Conservation (phyloP, 768 basidiomycete genomes). For the Tulasnella sp. region DNA sequence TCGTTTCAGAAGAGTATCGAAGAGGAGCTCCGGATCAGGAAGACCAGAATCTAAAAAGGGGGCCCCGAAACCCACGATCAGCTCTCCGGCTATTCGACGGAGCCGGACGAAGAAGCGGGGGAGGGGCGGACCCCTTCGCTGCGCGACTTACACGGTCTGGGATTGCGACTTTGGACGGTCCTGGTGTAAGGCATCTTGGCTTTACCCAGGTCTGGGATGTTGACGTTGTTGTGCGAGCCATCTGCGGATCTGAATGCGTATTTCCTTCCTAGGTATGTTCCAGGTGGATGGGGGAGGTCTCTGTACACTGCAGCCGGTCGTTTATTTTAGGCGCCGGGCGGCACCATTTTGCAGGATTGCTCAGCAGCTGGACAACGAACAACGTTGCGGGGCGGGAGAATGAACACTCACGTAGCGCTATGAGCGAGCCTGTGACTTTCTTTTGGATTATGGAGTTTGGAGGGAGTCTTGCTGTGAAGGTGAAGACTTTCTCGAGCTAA, state of each 20-base stretch:
- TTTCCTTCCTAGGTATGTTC: constrained; percentile 33
- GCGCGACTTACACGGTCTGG: constrained; percentile 25
- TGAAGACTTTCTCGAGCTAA: constrained; percentile 46
- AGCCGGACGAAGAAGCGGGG: background rate
- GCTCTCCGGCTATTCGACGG: background rate
- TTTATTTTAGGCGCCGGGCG: constrained; percentile 7
- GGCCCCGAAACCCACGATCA: background rate
- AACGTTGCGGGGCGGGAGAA: constrained; percentile 4
- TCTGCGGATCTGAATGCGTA: constrained; percentile 47
- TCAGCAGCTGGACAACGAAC: background rate
- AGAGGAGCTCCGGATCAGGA: constrained; percentile 56
- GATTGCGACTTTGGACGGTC: constrained; percentile 51
- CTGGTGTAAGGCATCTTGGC: constrained; percentile 68
- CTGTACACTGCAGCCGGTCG: constrained; percentile 45
- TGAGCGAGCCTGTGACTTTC: constrained; percentile 38
- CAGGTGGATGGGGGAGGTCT: constrained; percentile 68
- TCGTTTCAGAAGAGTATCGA: constrained; percentile 53
- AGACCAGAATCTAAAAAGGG: constrained; percentile 28
- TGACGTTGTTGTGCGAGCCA: constrained; percentile 65
- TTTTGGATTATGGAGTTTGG: constrained; percentile 23
- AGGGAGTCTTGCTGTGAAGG: constrained; percentile 45
- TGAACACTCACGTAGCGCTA: constrained; percentile 44
- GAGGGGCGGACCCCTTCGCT: background rate
- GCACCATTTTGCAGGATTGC: constrained; percentile 9
- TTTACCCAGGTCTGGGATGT: constrained; percentile 60